Evolutionary conservation across 2,329 filamentous ascomycete genomes (phyloP).

Genomic region (Sphaerulina populicola): DNA sequence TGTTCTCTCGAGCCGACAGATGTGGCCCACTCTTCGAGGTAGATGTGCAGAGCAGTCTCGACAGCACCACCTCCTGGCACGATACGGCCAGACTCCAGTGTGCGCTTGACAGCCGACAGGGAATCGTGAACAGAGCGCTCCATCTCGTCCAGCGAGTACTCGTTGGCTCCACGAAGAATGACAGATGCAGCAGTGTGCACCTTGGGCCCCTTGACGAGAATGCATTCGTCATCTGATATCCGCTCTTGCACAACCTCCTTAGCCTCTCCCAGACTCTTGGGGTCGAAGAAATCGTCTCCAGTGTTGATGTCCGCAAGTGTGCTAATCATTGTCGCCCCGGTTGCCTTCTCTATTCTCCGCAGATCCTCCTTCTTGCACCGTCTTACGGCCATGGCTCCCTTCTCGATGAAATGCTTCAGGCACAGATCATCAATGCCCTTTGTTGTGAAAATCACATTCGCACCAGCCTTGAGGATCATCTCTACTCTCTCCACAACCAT

Average conservation of each 20-base stretch:
- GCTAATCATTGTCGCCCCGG: conserved; percentile 85
- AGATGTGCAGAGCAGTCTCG: conserved; percentile 98
- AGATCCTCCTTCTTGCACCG: conserved; percentile 98
- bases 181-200: conserved; percentile 88
- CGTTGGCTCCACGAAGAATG: conserved; percentile 90
- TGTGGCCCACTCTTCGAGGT: conserved; percentile 95
- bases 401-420: conserved; percentile 89
- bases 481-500: conserved; percentile 92
- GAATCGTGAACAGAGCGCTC: conserved; percentile 97
- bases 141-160: conserved; percentile 97
- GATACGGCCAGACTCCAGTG: conserved; percentile 90
- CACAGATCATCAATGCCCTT: conserved; percentile 98
- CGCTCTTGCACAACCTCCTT: conserved; percentile 97
- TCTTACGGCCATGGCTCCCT: conserved; percentile 88
- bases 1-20: conserved; percentile 94
- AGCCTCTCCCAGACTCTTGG: conserved; percentile 78
- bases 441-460: conserved; percentile 91
- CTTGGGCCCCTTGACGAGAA: conserved; percentile 92
- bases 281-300: conserved; percentile 91
- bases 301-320: conserved; percentile 85
- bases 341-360: conserved; percentile 88
- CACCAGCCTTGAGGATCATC: conserved; percentile 94
- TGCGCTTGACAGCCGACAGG: conserved; percentile 91
- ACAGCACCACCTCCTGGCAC: conserved; percentile 94
- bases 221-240: conserved; percentile 98